These are phyloP conservation scores for Nannochloropsis salina DNA, from an alignment of 108 stramenopile species.

Conservation along the genomic window DNA sequence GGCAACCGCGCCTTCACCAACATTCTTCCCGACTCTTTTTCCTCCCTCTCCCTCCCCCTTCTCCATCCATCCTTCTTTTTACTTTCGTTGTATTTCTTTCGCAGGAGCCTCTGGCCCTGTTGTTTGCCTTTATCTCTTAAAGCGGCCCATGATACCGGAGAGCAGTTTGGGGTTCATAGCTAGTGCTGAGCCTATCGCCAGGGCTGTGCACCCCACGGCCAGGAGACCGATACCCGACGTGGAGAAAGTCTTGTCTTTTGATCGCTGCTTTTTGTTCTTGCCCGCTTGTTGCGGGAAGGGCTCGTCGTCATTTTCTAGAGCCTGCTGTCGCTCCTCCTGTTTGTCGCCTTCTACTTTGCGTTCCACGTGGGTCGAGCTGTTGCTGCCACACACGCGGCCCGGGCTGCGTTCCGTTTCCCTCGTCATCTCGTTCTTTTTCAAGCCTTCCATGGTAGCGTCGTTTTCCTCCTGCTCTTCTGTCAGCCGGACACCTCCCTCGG, in stretches of 20 bases:
- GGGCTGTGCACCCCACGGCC: constrained; percentile 6
- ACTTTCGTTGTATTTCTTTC: not conserved
- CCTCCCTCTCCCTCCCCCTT: not conserved
- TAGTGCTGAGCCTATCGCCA: not conserved
- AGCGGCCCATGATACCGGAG: not conserved
- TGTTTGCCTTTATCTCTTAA: not conserved
- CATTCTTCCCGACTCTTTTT: not conserved
- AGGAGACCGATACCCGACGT: not conserved
- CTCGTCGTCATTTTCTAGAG: not conserved
- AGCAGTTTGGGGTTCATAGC: not conserved
- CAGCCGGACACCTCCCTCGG: not conserved
- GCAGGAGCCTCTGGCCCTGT: not conserved
- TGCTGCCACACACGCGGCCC: not conserved
- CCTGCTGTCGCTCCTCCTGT: not conserved
- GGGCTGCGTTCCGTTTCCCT: not conserved
- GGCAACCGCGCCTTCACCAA: no score
- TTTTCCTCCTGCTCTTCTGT: not conserved
- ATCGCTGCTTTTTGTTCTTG: not conserved
- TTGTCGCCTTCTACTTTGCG: not conserved
- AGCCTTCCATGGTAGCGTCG: not conserved
- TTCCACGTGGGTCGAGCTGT: constrained; percentile 19
- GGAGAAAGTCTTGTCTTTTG: not conserved
- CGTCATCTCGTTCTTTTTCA: not conserved
- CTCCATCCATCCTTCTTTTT: not conserved
- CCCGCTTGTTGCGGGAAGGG: not conserved